These are phyloP conservation scores for Fraxinus baroniana DNA, from an alignment of 305 asterid genomes.

Conservation along the genomic window DNA sequence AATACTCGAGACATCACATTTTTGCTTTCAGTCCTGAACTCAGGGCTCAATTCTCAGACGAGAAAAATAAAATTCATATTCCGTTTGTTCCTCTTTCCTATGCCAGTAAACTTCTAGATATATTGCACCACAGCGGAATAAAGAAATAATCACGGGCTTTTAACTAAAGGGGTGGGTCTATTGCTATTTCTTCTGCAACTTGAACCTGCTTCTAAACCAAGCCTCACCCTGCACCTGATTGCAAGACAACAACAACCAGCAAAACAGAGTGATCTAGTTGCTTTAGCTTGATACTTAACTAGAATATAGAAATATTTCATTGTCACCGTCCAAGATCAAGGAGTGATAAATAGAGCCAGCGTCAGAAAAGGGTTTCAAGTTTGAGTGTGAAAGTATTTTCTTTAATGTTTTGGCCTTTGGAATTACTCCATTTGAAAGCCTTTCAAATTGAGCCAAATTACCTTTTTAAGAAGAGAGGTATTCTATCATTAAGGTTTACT, in stretches of 20 bases:
- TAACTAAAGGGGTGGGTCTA: background rate
- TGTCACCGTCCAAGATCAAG: background rate
- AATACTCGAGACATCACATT: no score
- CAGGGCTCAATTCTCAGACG: background rate
- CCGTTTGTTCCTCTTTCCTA: background rate
- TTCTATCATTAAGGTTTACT: background rate
- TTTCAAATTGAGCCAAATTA: background rate
- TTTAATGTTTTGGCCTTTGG: background rate
- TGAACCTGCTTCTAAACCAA: background rate
- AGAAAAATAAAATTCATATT: background rate
- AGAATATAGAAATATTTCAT: background rate
- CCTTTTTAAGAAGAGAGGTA: background rate
- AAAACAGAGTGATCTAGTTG: background rate
- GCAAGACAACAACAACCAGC: background rate
- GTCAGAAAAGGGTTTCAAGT: background rate
- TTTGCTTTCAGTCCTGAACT: background rate
- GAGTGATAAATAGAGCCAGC: background rate
- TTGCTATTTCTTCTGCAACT: background rate
- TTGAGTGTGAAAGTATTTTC: background rate
- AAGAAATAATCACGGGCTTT: no score
- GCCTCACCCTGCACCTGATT: background rate
- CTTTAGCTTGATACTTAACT: background rate
- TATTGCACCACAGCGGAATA: no score
- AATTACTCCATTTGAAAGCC: background rate
- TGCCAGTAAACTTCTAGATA: no score